Evolutionary conservation across 2,329 filamentous ascomycete genomes (phyloP).

Genomic region (Emericellopsis cladophorae): DNA sequence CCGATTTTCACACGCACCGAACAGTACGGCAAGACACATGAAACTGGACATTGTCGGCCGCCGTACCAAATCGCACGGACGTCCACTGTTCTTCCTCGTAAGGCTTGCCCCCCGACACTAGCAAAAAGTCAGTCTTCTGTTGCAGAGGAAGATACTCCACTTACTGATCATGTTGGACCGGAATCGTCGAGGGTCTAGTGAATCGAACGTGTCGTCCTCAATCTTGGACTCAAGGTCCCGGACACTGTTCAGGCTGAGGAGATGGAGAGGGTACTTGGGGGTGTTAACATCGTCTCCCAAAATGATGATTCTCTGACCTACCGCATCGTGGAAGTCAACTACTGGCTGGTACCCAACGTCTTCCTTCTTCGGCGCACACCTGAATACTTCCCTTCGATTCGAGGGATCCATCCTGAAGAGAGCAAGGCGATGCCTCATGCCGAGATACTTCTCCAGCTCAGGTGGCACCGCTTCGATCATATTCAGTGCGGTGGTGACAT

Average conservation of each 20-base stretch:
- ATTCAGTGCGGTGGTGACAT: conserved; percentile 41
- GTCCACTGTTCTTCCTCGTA: conserved; percentile 65
- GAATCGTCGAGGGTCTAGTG: conserved; percentile 51
- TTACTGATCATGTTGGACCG: conserved; percentile 59
- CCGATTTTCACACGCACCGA: conserved; percentile 25
- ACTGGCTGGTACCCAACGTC: conserved; percentile 51
- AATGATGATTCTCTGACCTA: conserved; percentile 23
- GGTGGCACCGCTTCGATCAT: conserved; percentile 44
- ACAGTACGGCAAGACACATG: conserved; percentile 53
- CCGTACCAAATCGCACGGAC: conserved; percentile 34
- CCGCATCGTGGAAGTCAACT: conserved; percentile 58
- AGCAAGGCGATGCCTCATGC: conserved; percentile 49
- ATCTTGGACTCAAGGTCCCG: conserved; percentile 46
- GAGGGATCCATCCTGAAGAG: conserved; percentile 56
- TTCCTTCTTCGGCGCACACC: conserved; percentile 44
- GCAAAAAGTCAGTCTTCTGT: background rate
- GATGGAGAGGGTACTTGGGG: conserved; percentile 49
- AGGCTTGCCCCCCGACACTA: conserved; percentile 48
- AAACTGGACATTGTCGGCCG: conserved; percentile 21
- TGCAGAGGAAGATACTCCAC: conserved; percentile 5
- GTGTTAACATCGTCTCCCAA: background rate
- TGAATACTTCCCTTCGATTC: conserved; percentile 43
- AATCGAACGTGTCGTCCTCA: conserved; percentile 29
- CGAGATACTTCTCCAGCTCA: conserved; percentile 53
- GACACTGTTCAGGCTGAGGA: conserved; percentile 54